Base-by-base conservation (phyloP, 257 asterid genomes). In the Capsicum chinense region DNA sequence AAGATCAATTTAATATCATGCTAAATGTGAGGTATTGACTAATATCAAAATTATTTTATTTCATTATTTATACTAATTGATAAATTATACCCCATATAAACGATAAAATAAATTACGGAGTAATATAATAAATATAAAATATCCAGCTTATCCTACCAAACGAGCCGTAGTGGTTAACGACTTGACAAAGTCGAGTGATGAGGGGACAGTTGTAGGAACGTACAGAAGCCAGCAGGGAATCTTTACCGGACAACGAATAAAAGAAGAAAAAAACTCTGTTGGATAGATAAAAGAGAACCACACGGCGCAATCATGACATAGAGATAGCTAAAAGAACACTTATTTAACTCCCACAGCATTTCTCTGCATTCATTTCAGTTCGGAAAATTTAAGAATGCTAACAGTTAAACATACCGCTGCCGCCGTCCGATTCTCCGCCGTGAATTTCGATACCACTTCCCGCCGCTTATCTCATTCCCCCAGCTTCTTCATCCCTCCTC, bases 361-460 rank as follows among this genome's bases (percentile, higher is more conserved):
- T 85, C 33, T 47, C 71, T 64, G 13, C 11, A 67, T 76, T 76
- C 0, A 2, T 74, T 74, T 47, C 59, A n/a, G 0, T 44, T 19
- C 3, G 1, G 39, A 10, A 60, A 69, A 39, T 2, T 39, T 4
- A 81, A 89, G 86, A 84, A 91, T 94, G 99, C 89, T 94, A 89
- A 83, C 90, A 89, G 54, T 93, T 52, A 97, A 95, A 52, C 87
- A 91, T 42, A 89, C 92, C 85, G 35, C 94, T 87, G 60, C 63
- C 81, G 87, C 92, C 85, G 88, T 89, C 87, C 86, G 90, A 54
- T 88, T 92, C 88, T 84, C 90, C 86, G 83, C 91, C 85, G 90
- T 86, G 3, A 82, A 59, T 82, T 88, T 94, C 83, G 81, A 76
- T 15, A 14, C 63, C 2, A 52, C 47, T 26, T 67, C 86, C 63